Conservation (phyloP, 371 early-diverging fungal species). For the Mucor sp. region DNA sequence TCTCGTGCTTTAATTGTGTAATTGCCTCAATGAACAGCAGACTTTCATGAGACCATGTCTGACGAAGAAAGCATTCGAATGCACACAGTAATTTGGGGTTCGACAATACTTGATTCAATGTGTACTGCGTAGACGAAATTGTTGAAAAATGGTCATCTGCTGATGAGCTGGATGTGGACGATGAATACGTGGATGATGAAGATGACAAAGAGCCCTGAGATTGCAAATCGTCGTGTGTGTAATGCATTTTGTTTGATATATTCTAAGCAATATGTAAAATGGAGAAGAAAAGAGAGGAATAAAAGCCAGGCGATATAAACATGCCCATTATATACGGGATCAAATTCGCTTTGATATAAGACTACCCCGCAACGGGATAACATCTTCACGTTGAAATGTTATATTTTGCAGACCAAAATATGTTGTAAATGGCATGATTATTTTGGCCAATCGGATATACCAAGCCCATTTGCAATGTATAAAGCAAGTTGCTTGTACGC, state of each 20-base stretch:
- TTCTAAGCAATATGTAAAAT: background rate
- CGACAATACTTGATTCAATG: slow-evolving; percentile 26
- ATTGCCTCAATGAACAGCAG: slow-evolving; percentile 33
- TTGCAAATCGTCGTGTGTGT: slow-evolving; percentile 11
- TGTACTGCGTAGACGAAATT: slow-evolving; percentile 1
- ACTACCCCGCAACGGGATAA: too few relatives aligned
- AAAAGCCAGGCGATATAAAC: background rate
- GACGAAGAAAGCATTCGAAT: slow-evolving; percentile 29
- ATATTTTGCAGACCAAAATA: background rate
- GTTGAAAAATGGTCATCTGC: slow-evolving; percentile 5
- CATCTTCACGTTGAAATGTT: background rate
- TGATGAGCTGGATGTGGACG: slow-evolving; percentile 2
- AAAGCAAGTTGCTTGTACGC: background rate
- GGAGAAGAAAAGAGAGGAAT: slow-evolving; percentile 2
- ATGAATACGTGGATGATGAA: slow-evolving; percentile 20
- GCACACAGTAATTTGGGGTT: slow-evolving; percentile 30
- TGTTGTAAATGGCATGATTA: slow-evolving; percentile 25
- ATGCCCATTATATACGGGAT: background rate
- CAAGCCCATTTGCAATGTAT: background rate
- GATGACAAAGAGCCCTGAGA: slow-evolving; percentile 25
- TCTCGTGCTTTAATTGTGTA: slow-evolving; percentile 29
- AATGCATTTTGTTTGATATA: slow-evolving; percentile 12
- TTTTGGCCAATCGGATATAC: slow-evolving; percentile 24
- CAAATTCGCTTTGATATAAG: too few relatives aligned
- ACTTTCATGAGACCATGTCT: slow-evolving; percentile 29